phyloP scores from a whole-genome alignment of 2,329 filamentous ascomycete genomes.

The Apiospora marii region DNA sequence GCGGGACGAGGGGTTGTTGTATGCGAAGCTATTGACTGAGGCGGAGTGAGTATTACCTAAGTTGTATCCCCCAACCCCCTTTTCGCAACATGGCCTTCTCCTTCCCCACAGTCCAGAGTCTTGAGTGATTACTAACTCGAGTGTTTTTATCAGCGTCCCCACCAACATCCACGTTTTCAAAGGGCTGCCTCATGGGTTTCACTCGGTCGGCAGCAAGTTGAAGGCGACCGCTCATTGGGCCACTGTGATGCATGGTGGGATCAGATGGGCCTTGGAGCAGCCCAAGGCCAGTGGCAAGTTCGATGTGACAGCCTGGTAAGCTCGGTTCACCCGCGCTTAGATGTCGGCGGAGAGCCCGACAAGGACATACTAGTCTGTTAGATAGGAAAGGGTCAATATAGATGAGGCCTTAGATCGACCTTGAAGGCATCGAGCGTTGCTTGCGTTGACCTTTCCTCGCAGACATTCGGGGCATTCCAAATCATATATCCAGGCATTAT shows the following conservation, averaged over 20 bases:
- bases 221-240: slow-evolving; percentile 24
- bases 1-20: slow-evolving; percentile 2
- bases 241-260: slow-evolving; percentile 26
- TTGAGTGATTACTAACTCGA: not conserved
- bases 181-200: slow-evolving; percentile 27
- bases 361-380: not conserved
- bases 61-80: not conserved
- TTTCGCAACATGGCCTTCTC: no score
- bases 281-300: slow-evolving; percentile 11
- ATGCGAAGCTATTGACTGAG: slow-evolving; percentile 3
- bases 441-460: no score
- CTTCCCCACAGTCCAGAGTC: not conserved
- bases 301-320: slow-evolving; percentile 2
- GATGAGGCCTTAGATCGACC: no score
- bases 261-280: slow-evolving; percentile 22
- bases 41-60: slow-evolving; percentile 23
- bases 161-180: slow-evolving; percentile 27
- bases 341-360: not conserved
- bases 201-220: slow-evolving; percentile 21
- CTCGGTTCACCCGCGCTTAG: not conserved
- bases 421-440: no score
- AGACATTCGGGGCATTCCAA: no score
- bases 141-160: slow-evolving; percentile 20
- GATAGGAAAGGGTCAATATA: no score
- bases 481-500: no score